phyloP scores from a whole-genome alignment of 805 yeast genomes.

The Wickerhamomyces ciferrii region DNA sequence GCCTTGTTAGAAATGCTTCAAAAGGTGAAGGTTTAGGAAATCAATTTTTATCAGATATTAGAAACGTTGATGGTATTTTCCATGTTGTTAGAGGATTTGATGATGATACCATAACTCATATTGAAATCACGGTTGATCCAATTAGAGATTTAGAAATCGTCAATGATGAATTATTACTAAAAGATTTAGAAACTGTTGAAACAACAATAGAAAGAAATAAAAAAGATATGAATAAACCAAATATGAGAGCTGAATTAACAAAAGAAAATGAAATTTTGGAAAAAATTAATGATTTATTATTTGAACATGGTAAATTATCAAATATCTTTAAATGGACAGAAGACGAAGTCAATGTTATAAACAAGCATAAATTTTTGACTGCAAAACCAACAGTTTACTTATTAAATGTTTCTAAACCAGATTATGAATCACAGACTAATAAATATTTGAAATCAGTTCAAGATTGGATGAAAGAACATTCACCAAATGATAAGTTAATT shows the following conservation, averaged over 20 bases:
- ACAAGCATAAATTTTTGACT: slow-evolving; percentile 69
- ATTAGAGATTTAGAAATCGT: slow-evolving; percentile 71
- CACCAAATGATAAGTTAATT: slow-evolving; percentile 64
- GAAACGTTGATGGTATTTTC: slow-evolving; percentile 77
- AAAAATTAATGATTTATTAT: slow-evolving; percentile 41
- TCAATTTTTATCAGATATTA: slow-evolving; percentile 71
- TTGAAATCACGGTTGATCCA: slow-evolving; percentile 70
- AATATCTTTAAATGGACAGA: slow-evolving; percentile 55
- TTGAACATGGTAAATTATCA: slow-evolving; percentile 61
- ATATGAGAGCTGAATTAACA: slow-evolving; percentile 42
- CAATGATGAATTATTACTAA: slow-evolving; percentile 68
- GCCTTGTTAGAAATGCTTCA: slow-evolving; percentile 77
- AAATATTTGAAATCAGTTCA: slow-evolving; percentile 45
- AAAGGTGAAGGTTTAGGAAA: slow-evolving; percentile 82
- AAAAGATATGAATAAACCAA: slow-evolving; percentile 36
- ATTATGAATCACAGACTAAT: slow-evolving; percentile 49
- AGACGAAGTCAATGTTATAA: slow-evolving; percentile 62
- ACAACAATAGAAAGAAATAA: slow-evolving; percentile 45
- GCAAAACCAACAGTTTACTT: slow-evolving; percentile 85
- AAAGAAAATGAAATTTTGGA: slow-evolving; percentile 31
- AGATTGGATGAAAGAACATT: slow-evolving; percentile 61
- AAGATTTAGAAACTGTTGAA: slow-evolving; percentile 70
- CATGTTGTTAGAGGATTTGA: slow-evolving; percentile 75
- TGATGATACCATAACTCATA: slow-evolving; percentile 72
- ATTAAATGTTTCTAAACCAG: slow-evolving; percentile 68